These are phyloP conservation scores for Fusarium sp. DNA, from an alignment of 2,329 filamentous ascomycete genomes.

Conservation along the genomic window DNA sequence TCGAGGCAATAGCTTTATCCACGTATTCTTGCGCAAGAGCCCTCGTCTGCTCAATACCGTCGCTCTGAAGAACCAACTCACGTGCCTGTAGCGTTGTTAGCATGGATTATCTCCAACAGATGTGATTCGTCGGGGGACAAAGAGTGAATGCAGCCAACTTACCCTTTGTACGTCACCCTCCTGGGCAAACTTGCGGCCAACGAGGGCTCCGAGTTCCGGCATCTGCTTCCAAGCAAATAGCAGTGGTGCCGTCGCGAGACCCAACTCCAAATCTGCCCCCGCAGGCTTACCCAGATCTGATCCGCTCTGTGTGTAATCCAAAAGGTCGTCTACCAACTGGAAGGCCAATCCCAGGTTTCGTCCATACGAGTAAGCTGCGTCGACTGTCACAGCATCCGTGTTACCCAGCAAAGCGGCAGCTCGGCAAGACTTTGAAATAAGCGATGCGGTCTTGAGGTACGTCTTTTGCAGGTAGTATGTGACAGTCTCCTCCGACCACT, in stretches of 20 bases:
- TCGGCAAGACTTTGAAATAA: slow-evolving; percentile 96
- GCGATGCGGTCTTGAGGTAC: slow-evolving; percentile 93
- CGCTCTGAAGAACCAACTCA: slow-evolving; percentile 81
- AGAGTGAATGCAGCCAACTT: slow-evolving; percentile 47
- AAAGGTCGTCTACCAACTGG: slow-evolving; percentile 96
- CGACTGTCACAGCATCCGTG: slow-evolving; percentile 79
- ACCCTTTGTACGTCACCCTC: slow-evolving; percentile 89
- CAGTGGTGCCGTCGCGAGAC: slow-evolving; percentile 91
- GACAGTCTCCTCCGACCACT: slow-evolving; percentile 88
- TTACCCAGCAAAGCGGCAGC: slow-evolving; percentile 88
- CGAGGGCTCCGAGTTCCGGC: slow-evolving; percentile 83
- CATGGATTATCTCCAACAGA: slow-evolving; percentile 27
- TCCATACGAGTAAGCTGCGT: slow-evolving; percentile 91
- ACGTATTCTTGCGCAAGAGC: slow-evolving; percentile 91
- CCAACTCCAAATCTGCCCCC: slow-evolving; percentile 91
- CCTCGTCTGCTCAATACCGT: slow-evolving; percentile 92
- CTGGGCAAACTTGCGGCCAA: slow-evolving; percentile 87
- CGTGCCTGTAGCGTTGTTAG: slow-evolving; percentile 71
- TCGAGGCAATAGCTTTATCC: slow-evolving; percentile 86
- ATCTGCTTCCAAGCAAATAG: slow-evolving; percentile 96
- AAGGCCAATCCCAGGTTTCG: slow-evolving; percentile 95
- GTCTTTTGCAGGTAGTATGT: slow-evolving; percentile 98
- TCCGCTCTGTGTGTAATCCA: slow-evolving; percentile 91
- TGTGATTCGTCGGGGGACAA: slow-evolving; percentile 27
- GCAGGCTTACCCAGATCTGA: slow-evolving; percentile 92